phyloP scores from a whole-genome alignment of 2,329 filamentous ascomycete species.

The Nigrospora osmanthi region DNA sequence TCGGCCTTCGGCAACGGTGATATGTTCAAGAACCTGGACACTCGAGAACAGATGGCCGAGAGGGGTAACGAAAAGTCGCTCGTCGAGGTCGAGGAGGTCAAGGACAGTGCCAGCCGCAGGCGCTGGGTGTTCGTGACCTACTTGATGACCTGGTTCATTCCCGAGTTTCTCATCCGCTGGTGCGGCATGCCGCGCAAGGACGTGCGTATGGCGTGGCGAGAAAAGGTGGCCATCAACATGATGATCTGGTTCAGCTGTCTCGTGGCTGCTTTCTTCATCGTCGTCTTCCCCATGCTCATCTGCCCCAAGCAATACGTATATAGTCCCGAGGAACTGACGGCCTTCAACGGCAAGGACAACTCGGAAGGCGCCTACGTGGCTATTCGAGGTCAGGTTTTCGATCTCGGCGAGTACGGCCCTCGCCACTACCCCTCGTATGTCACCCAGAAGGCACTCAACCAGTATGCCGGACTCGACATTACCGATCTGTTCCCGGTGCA shows the following conservation, averaged over 20 bases:
- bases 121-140: conserved; percentile 86
- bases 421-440: conserved; percentile 67
- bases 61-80: conserved; percentile 87
- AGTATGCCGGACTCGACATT: conserved; percentile 84
- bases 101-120: conserved; percentile 72
- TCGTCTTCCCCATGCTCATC: conserved; percentile 78
- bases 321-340: conserved; percentile 66
- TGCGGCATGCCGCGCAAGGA: conserved; percentile 86
- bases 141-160: conserved; percentile 76
- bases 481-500: conserved; percentile 87
- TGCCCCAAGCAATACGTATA: conserved; percentile 89
- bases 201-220: conserved; percentile 86
- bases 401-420: conserved; percentile 66
- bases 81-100: conserved; percentile 81
- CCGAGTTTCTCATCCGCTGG: conserved; percentile 71
- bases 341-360: conserved; percentile 64
- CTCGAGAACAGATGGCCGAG: conserved; percentile 88
- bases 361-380: conserved; percentile 58
- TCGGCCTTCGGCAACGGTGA: conserved; percentile 90
- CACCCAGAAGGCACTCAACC: conserved; percentile 56
- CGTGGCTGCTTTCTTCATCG: conserved; percentile 78
- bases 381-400: conserved; percentile 84
- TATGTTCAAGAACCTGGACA: conserved; percentile 97
- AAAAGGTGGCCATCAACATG: conserved; percentile 96
- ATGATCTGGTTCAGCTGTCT: conserved; percentile 87